Percentiles rank a stretch among this genome's conserved stretches.
Conservation (phyloP, 345 rosid genomes). For the Salix arbutifolia region DNA sequence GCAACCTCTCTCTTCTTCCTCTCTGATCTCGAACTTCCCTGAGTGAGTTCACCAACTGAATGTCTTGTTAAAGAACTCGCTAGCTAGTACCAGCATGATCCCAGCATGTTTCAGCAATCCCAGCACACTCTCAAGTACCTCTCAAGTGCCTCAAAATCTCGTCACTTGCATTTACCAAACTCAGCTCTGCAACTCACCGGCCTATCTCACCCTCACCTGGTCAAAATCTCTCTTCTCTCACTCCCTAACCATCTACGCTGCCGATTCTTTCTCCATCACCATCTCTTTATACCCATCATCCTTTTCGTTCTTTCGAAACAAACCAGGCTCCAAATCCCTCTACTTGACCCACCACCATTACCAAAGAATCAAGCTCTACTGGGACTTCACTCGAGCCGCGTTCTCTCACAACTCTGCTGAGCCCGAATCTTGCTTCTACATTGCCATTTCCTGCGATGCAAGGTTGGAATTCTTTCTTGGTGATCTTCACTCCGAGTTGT, state of each 20-base stretch:
- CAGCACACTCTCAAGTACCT: conserved; percentile 23
- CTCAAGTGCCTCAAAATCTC: conserved; percentile 45
- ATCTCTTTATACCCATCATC: conserved; percentile 39
- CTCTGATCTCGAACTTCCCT: background rate
- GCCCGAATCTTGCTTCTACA: conserved; percentile 44
- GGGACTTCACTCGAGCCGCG: conserved; percentile 51
- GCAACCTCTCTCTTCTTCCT: background rate
- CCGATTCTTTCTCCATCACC: conserved; percentile 47
- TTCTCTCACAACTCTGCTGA: conserved; percentile 47
- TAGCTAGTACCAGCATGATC: conserved; percentile 30
- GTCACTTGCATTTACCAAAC: conserved; percentile 45
- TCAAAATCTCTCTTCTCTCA: conserved; percentile 44
- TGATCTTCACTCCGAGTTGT: conserved; percentile 34
- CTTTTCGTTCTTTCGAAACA: conserved; percentile 45
- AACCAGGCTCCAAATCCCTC: conserved; percentile 51
- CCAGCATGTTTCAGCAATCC: conserved; percentile 50
- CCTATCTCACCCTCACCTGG: conserved; percentile 48
- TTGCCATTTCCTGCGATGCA: conserved; percentile 42
- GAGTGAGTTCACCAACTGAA: background rate
- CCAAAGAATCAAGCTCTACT: conserved; percentile 46
- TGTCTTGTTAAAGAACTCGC: background rate
- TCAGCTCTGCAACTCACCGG: conserved; percentile 37
- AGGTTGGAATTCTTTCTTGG: conserved; percentile 47
- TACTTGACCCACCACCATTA: conserved; percentile 34
- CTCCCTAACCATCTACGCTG: conserved; percentile 41